Evolutionary conservation across 2,329 filamentous ascomycete species (phyloP).

Genomic region (Penicillium nordicum): DNA sequence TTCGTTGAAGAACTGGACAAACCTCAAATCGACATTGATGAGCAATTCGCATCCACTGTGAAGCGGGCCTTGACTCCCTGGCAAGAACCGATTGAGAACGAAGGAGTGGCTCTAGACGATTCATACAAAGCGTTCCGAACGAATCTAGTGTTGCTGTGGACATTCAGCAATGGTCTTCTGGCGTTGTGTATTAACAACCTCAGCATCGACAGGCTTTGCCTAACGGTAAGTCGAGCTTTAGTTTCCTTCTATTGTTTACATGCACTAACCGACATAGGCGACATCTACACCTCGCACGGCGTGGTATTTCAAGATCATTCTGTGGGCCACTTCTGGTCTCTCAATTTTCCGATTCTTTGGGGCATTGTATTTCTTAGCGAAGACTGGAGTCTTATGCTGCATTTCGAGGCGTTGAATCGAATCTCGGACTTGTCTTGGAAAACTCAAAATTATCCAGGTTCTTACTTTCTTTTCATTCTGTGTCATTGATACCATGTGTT

Average conservation of each 20-base stretch:
- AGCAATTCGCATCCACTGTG: conserved; percentile 89
- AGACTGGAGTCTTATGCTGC: conserved; percentile 14
- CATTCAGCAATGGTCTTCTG: conserved; percentile 84
- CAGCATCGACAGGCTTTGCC: conserved; percentile 17
- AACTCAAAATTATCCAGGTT: not conserved
- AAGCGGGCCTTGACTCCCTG: conserved; percentile 83
- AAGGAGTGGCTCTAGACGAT: conserved; percentile 84
- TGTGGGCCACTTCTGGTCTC: conserved; percentile 20
- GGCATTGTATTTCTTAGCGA: conserved; percentile 16
- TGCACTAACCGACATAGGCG: not conserved
- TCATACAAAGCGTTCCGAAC: conserved; percentile 99
- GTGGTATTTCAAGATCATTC: conserved; percentile 17
- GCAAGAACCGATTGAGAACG: conserved; percentile 67
- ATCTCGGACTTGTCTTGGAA: too few relatives aligned
- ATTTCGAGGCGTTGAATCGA: conserved; percentile 6
- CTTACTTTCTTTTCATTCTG: not conserved
- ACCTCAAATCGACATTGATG: conserved; percentile 94
- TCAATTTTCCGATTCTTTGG: conserved; percentile 20
- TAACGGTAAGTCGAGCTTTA: conserved; percentile 12
- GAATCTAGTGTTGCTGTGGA: conserved; percentile 81
- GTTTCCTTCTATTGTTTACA: not conserved
- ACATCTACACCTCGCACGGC: conserved; percentile 5
- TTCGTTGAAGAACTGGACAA: conserved; percentile 95
- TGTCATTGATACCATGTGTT: not conserved
- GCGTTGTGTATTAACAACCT: conserved; percentile 83